Conservation (phyloP, 139 green algal genomes). For the Tetradesmus lagerheimii region DNA sequence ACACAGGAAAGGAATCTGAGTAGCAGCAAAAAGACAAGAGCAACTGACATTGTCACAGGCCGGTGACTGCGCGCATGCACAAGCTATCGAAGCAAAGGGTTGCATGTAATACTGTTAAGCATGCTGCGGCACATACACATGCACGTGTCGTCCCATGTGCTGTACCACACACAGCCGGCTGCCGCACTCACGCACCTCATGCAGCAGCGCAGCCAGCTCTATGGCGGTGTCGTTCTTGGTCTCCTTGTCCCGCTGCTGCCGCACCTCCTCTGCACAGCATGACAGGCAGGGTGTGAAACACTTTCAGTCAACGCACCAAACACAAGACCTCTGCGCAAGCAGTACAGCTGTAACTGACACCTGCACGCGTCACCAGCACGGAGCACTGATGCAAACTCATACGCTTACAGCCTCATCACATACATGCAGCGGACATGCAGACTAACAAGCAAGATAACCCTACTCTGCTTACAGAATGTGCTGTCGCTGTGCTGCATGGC, state of each 20-base stretch:
- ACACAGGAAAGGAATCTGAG: not conserved
- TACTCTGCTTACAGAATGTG: not conserved
- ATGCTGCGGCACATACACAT: no score
- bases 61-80: no score
- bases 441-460: not conserved
- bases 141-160: no score
- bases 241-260: slow-evolving; percentile 83
- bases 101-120: no score
- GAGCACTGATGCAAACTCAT: not conserved
- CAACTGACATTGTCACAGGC: no score
- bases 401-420: not conserved
- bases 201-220: slow-evolving; percentile 75
- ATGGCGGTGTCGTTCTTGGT: slow-evolving; percentile 89
- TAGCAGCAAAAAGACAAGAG: no score
- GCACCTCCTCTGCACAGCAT: slow-evolving; percentile 78
- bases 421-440: not conserved
- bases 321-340: no score
- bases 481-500: no score
- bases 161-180: not conserved
- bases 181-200: slow-evolving; percentile 62
- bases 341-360: no score
- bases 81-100: no score
- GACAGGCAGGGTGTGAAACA: not conserved
- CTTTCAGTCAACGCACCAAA: no score
- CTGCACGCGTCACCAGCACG: no score